Evolutionary conservation across 306 rosid genomes (phyloP).

Genomic region (Lathyrus aphaca): DNA sequence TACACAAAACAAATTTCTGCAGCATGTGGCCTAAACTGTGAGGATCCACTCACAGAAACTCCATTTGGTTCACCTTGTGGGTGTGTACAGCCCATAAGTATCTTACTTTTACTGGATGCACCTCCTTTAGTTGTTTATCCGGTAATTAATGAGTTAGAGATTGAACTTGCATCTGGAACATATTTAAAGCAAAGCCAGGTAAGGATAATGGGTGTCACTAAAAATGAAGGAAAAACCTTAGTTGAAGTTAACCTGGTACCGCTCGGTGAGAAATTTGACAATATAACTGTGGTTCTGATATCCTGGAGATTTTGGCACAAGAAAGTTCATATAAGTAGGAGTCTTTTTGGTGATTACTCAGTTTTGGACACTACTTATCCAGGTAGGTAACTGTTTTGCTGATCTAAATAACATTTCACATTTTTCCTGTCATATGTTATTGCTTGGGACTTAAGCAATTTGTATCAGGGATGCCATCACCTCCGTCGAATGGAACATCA

Average conservation of each 20-base stretch:
- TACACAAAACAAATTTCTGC: constrained; percentile 38
- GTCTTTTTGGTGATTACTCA: constrained; percentile 75
- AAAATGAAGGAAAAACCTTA: constrained; percentile 70
- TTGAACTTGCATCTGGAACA: constrained; percentile 85
- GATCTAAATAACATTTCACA: constrained; percentile 30
- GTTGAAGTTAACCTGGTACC: constrained; percentile 92
- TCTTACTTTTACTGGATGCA: constrained; percentile 72
- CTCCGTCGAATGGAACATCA: constrained; percentile 53
- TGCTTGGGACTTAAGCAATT: constrained; percentile 47
- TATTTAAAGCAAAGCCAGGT: constrained; percentile 90
- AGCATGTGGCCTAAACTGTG: constrained; percentile 84
- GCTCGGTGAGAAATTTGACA: constrained; percentile 84
- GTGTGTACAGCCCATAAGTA: constrained; percentile 91
- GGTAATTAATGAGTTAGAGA: constrained; percentile 77
- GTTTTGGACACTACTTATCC: constrained; percentile 67
- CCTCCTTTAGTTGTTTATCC: constrained; percentile 80
- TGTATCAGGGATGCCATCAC: constrained; percentile 75
- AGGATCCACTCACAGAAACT: constrained; percentile 77
- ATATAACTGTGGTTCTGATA: constrained; percentile 71
- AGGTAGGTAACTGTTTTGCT: constrained; percentile 70
- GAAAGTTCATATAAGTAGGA: constrained; percentile 73
- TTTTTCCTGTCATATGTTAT: constrained; percentile 37
- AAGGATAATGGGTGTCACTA: constrained; percentile 88
- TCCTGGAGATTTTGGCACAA: constrained; percentile 71
- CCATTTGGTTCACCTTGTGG: constrained; percentile 97